Conservation (phyloP, 2,329 filamentous ascomycete genomes). For the Aureobasidium leucospermi region DNA sequence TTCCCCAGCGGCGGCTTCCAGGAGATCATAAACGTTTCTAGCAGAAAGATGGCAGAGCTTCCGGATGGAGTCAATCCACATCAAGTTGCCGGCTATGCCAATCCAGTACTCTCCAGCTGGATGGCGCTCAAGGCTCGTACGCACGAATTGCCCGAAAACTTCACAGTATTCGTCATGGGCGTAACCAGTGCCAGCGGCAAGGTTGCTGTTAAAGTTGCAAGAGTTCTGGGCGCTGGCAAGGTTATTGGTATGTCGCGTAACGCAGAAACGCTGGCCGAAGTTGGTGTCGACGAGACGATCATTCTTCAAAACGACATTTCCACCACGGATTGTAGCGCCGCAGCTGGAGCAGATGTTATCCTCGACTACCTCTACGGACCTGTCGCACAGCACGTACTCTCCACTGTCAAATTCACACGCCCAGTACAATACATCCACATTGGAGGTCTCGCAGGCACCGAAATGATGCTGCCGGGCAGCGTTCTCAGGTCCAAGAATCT, state of each 20-base stretch:
- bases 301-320: constrained; percentile 32
- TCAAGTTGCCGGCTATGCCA: constrained; percentile 47
- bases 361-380: constrained; percentile 53
- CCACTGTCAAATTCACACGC: constrained; percentile 33
- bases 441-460: constrained; percentile 36
- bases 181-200: constrained; percentile 47
- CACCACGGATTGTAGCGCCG: constrained; percentile 41
- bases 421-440: constrained; percentile 47
- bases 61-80: constrained; percentile 41
- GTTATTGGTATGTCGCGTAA: constrained; percentile 48
- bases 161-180: constrained; percentile 46
- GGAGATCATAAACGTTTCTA: constrained; percentile 44
- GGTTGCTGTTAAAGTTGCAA: constrained; percentile 43
- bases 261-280: constrained; percentile 33
- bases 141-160: constrained; percentile 32
- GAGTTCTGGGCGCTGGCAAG: constrained; percentile 41
- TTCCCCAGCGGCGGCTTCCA: constrained; percentile 35
- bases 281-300: constrained; percentile 42
- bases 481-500: constrained; percentile 44
- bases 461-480: constrained; percentile 34
- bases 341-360: constrained; percentile 46
- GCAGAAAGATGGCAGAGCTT: constrained; percentile 33
- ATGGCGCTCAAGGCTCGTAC: constrained; percentile 48
- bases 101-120: constrained; percentile 51
- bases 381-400: constrained; percentile 35